These are phyloP conservation scores for Rhodotorula sp. DNA, from an alignment of 1,284 basidiomycete species.

Conservation along the genomic window DNA sequence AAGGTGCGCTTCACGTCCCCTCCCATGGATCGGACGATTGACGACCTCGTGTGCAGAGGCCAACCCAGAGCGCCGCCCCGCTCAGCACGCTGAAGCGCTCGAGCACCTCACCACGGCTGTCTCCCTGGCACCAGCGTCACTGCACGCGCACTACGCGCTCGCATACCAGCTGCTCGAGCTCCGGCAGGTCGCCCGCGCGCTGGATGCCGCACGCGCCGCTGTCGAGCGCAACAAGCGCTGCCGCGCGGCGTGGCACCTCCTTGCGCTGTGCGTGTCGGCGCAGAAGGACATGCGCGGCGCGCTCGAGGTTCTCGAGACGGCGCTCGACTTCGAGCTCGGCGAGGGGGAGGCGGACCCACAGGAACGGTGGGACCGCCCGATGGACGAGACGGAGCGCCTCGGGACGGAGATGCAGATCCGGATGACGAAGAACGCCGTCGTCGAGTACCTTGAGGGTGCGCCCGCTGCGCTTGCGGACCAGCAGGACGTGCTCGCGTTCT, in stretches of 20 bases:
- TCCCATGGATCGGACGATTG: slow-evolving; percentile 4
- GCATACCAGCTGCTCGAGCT: slow-evolving; percentile 72
- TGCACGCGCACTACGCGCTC: slow-evolving; percentile 71
- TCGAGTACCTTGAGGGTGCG: slow-evolving; percentile 81
- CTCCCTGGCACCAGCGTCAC: slow-evolving; percentile 61
- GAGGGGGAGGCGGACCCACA: not conserved
- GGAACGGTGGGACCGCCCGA: slow-evolving; percentile 57
- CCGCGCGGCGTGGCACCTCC: slow-evolving; percentile 76
- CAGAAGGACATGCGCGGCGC: slow-evolving; percentile 81
- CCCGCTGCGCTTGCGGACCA: slow-evolving; percentile 81
- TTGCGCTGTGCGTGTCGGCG: slow-evolving; percentile 78
- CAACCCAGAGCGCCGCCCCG: slow-evolving; percentile 64
- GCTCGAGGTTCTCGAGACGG: slow-evolving; percentile 72
- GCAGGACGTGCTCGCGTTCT: slow-evolving; percentile 84
- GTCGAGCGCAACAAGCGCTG: slow-evolving; percentile 18
- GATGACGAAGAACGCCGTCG: slow-evolving; percentile 80
- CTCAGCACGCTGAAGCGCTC: slow-evolving; percentile 64
- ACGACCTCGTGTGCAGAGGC: slow-evolving; percentile 58
- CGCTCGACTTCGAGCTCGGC: slow-evolving; percentile 52
- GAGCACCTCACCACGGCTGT: slow-evolving; percentile 62
- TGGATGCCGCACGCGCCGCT: slow-evolving; percentile 68
- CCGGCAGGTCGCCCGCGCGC: slow-evolving; percentile 70
- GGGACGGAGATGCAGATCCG: slow-evolving; percentile 80
- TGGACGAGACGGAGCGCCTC: slow-evolving; percentile 67
- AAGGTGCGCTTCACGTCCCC: slow-evolving; percentile 55